Percentiles rank a stretch among this genome's conserved stretches.
Evolutionary conservation across 805 yeast genomes (phyloP).

Genomic region (Jamesozyma hellenica): DNA sequence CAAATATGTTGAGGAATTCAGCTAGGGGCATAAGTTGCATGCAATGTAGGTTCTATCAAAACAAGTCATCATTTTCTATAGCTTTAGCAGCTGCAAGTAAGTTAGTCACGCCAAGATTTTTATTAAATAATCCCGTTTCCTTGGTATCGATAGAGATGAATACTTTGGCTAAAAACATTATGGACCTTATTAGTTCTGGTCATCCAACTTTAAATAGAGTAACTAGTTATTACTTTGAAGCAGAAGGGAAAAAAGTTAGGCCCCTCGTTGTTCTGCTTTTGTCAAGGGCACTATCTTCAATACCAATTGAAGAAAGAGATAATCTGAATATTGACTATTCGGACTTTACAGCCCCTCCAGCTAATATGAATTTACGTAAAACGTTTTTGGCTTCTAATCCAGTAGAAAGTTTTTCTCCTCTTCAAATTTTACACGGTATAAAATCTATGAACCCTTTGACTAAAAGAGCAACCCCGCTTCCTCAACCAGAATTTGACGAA

Average conservation of each 20-base stretch:
- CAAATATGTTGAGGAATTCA: background rate
- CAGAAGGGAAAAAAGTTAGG: slow-evolving; percentile 91
- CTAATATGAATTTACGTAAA: background rate
- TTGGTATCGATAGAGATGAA: slow-evolving; percentile 92
- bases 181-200: slow-evolving; percentile 78
- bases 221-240: slow-evolving; percentile 89
- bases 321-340: slow-evolving; percentile 49
- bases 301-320: slow-evolving; percentile 60
- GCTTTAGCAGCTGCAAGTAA: slow-evolving; percentile 68
- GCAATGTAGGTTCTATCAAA: slow-evolving; percentile 4
- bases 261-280: slow-evolving; percentile 80
- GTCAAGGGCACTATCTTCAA: slow-evolving; percentile 67
- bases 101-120: slow-evolving; percentile 53
- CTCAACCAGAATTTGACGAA: slow-evolving; percentile 39
- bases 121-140: slow-evolving; percentile 73
- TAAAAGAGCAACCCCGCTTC: slow-evolving; percentile 64
- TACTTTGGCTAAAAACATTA: slow-evolving; percentile 75
- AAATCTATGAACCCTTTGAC: slow-evolving; percentile 87
- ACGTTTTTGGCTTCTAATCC: slow-evolving; percentile 18
- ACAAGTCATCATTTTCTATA: slow-evolving; percentile 34
- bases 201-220: slow-evolving; percentile 89
- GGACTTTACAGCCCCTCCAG: slow-evolving; percentile 39
- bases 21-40: background rate
- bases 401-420: slow-evolving; percentile 51
- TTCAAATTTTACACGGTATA: slow-evolving; percentile 77